phyloP scores from a whole-genome alignment of 352 stramenopile genomes.

The Pythium graminicola region DNA sequence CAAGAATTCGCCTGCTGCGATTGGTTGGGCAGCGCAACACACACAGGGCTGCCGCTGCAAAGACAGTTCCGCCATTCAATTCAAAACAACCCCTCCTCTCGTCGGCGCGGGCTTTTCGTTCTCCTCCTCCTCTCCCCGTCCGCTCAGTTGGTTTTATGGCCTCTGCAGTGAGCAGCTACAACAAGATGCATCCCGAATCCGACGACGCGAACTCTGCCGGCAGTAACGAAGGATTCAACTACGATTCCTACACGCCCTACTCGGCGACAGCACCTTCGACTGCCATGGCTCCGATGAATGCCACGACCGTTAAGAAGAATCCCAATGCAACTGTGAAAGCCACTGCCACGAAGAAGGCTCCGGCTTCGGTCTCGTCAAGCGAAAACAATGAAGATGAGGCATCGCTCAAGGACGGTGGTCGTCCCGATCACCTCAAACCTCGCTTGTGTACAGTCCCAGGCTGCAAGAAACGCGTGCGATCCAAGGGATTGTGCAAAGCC shows the following conservation, averaged over 20 bases:
- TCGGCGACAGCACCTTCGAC: background rate
- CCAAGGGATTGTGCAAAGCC: conserved; percentile 81
- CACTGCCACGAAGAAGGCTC: conserved; percentile 2
- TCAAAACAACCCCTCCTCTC: conserved; percentile 1
- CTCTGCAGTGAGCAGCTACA: conserved; percentile 37
- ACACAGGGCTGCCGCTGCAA: conserved; percentile 18
- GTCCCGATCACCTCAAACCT: conserved; percentile 24
- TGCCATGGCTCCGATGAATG: conserved; percentile 6
- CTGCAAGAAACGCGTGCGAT: conserved; percentile 85
- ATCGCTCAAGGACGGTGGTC: conserved; percentile 13
- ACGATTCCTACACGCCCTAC: conserved; percentile 23
- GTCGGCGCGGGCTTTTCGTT: conserved; percentile 19
- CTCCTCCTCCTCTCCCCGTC: conserved; percentile 30
- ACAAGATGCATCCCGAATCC: conserved; percentile 24
- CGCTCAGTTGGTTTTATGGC: conserved; percentile 57
- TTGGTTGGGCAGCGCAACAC: conserved; percentile 14
- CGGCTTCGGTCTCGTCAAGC: conserved; percentile 5
- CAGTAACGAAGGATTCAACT: conserved; percentile 19
- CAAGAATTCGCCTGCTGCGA: conserved; percentile 18
- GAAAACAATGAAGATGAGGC: conserved; percentile 44
- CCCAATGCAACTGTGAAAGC: no score
- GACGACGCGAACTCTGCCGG: conserved; percentile 10
- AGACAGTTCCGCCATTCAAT: conserved; percentile 20
- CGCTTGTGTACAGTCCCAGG: conserved; percentile 61
- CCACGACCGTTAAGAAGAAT: conserved; percentile 4